These are phyloP conservation scores for Cordyceps fumosorosea DNA, from an alignment of 2,329 filamentous ascomycete genomes.

Conservation along the genomic window DNA sequence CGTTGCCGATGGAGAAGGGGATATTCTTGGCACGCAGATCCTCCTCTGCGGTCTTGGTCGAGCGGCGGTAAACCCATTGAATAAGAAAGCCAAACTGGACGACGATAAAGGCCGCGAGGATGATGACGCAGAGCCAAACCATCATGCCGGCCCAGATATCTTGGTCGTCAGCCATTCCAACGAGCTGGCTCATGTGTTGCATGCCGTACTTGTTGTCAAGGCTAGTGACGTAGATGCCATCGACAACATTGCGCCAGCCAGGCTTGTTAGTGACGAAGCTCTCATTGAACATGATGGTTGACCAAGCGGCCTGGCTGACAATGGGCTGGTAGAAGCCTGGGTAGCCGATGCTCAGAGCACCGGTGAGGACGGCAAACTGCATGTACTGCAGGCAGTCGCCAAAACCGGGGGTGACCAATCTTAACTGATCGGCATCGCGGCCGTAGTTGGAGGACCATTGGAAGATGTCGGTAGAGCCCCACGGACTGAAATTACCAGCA, in stretches of 20 bases:
- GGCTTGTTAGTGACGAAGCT: conserved; percentile 69
- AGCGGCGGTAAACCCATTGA: conserved; percentile 68
- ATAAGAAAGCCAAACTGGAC: conserved; percentile 70
- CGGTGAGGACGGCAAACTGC: conserved; percentile 83
- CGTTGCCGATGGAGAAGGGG: conserved; percentile 74
- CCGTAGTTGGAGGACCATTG: conserved; percentile 98
- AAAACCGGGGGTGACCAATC: conserved; percentile 91
- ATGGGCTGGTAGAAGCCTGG: conserved; percentile 93
- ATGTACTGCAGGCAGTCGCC: conserved; percentile 96
- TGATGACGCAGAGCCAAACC: conserved; percentile 77
- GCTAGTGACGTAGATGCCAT: conserved; percentile 81
- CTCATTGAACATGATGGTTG: conserved; percentile 84
- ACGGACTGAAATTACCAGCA: conserved; percentile 84
- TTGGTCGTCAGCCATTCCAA: conserved; percentile 67
- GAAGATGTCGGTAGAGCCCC: conserved; percentile 86
- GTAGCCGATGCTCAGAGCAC: conserved; percentile 80
- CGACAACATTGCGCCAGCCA: conserved; percentile 61
- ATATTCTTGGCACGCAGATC: conserved; percentile 87
- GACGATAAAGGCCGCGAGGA: conserved; percentile 59
- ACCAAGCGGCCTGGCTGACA: conserved; percentile 83
- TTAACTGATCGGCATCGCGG: conserved; percentile 81
- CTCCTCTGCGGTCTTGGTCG: conserved; percentile 70
- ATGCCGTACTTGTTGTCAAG: conserved; percentile 63
- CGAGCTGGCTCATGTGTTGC: conserved; percentile 69
- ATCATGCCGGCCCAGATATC: conserved; percentile 96